These are phyloP conservation scores for Diplodia scrobiculata DNA, from an alignment of 2,329 filamentous ascomycete genomes.

Conservation along the genomic window DNA sequence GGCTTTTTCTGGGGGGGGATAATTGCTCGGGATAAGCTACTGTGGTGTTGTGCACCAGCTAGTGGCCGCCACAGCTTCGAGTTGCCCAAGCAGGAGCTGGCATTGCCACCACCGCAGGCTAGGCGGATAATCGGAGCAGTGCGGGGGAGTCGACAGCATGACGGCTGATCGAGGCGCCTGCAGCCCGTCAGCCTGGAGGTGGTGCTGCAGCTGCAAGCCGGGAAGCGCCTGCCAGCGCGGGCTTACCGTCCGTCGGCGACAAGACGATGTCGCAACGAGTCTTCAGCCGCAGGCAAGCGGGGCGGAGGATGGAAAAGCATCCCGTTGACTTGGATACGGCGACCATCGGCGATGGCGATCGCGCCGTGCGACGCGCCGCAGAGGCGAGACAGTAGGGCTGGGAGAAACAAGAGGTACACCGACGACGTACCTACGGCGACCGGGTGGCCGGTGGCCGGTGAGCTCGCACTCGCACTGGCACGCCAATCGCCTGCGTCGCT, in stretches of 20 bases:
- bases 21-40: constrained; percentile 10
- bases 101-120: constrained; percentile 12
- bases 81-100: constrained; percentile 4
- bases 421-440: neutral
- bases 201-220: constrained; percentile 17
- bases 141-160: neutral
- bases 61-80: constrained; percentile 4
- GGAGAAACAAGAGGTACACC: neutral
- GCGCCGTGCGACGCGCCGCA: neutral
- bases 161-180: neutral
- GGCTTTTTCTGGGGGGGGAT: neutral
- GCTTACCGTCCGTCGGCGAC: too few relatives aligned
- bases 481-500: neutral
- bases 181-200: constrained; percentile 14
- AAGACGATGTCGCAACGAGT: neutral
- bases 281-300: constrained; percentile 10
- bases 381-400: neutral
- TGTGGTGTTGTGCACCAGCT: constrained; percentile 22
- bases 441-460: neutral
- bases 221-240: neutral
- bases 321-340: neutral
- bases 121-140: neutral
- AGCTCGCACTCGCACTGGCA: neutral
- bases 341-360: neutral
- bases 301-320: constrained; percentile 11